phyloP scores from a whole-genome alignment of 2,329 filamentous ascomycete species.

The Drechslerella dactyloides region DNA sequence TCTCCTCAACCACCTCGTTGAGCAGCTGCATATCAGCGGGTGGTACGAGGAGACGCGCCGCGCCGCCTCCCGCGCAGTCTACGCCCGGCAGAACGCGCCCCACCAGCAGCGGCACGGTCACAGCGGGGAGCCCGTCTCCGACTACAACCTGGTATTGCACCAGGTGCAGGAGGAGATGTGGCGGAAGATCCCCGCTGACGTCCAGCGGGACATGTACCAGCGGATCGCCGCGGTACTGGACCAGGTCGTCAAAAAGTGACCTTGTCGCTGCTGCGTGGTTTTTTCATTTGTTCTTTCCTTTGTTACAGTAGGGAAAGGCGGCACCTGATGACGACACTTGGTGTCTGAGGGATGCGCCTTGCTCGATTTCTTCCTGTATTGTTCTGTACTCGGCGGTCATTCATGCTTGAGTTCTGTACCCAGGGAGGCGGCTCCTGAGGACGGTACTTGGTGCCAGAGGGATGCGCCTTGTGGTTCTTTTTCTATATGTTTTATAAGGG shows the following conservation, averaged over 20 bases:
- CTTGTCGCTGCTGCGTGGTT: conserved; percentile 2
- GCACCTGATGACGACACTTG: conserved; percentile 2
- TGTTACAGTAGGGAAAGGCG: background rate
- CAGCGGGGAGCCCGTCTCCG: conserved; percentile 33
- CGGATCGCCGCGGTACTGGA: conserved; percentile 31
- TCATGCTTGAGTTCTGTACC: background rate
- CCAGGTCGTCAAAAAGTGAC: conserved; percentile 38
- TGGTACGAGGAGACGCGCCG: conserved; percentile 45
- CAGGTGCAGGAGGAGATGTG: conserved; percentile 41
- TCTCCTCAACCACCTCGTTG: conserved; percentile 40
- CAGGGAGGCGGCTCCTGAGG: background rate
- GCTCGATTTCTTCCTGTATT: background rate
- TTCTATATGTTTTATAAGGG: background rate
- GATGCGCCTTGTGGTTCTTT: background rate
- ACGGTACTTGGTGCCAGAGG: background rate
- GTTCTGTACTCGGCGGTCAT: background rate
- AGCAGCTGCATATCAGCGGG: conserved; percentile 42
- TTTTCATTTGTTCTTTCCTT: background rate
- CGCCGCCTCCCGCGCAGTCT: conserved; percentile 30
- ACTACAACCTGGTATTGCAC: conserved; percentile 36
- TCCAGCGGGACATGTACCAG: conserved; percentile 47
- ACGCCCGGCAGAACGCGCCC: conserved; percentile 33
- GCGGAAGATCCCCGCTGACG: conserved; percentile 43
- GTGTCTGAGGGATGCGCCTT: conserved; percentile 7
- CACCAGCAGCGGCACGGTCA: background rate